Percentiles rank a stretch among this genome's conserved stretches.
Conservation (phyloP, 2,329 filamentous ascomycete species). For the Dactylonectria estremocensis region DNA sequence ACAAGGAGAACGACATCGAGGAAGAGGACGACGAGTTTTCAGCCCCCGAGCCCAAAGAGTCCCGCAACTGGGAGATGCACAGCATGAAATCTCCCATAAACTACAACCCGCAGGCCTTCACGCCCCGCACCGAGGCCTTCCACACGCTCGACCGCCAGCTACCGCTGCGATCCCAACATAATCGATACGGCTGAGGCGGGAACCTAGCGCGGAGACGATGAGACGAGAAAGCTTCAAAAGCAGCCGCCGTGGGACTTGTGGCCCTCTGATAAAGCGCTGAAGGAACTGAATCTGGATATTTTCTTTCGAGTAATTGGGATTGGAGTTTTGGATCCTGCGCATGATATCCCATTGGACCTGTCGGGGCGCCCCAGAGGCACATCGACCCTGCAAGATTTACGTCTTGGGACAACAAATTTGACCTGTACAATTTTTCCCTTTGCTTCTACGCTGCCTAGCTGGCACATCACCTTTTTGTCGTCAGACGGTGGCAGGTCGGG, state of each 20-base stretch:
- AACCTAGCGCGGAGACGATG: background rate
- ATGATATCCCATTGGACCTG: constrained; percentile 21
- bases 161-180: constrained; percentile 61
- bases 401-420: constrained; percentile 15
- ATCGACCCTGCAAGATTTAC: constrained; percentile 20
- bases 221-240: background rate
- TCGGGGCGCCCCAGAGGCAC: constrained; percentile 15
- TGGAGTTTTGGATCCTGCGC: constrained; percentile 25
- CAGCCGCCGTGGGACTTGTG: background rate
- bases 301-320: constrained; percentile 21
- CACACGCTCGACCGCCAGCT: constrained; percentile 73
- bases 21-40: constrained; percentile 60
- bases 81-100: constrained; percentile 59
- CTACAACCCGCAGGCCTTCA: constrained; percentile 64
- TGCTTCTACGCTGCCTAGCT: background rate
- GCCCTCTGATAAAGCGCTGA: background rate
- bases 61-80: constrained; percentile 72
- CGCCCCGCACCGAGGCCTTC: constrained; percentile 78
- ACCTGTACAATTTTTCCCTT: constrained; percentile 21
- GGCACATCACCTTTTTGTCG: background rate
- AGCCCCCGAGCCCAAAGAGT: constrained; percentile 55
- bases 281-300: background rate
- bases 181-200: constrained; percentile 32
- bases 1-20: constrained; percentile 66
- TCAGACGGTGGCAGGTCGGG: constrained; percentile 12